Evolutionary conservation across 108 stramenopile genomes (phyloP), one percentile per base, ranked within the genome.

Genomic region (Cyclotella kingstonii): DNA sequence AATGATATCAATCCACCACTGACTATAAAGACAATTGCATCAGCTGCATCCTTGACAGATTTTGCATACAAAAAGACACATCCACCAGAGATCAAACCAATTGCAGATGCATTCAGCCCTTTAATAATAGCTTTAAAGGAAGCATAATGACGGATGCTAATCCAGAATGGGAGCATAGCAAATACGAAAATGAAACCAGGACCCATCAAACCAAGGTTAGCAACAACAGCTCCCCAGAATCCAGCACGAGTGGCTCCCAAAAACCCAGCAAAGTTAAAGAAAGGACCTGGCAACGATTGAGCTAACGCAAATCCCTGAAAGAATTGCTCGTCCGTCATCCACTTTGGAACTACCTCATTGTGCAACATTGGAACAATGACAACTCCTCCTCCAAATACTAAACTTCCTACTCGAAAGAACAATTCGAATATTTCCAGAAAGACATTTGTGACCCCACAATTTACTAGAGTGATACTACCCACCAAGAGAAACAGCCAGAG

Each of bases 381-480:
- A 68, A 90, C 89, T 29, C 96, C 96, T 15, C 96, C 94, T 15
- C 96, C 96, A 81, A 93, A 97, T 49, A 97, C 92, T 54, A 95
- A 81, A 17, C 70, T 76, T 22, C 96, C 96, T 29, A 94, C 84
- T 22, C 94, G 86, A 62, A 81, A 97, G 79, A 94, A 87, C 23
- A 82, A 39, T 59, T 93, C 89, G 51, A 97, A 97, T 21, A 97
- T 89, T 39, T 91, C 83, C 36, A 91, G 59, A 54, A 89, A 93
- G 11, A 60, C 71, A 35, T 88, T 87, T 3, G 78, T 66, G 0
- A 72, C 43, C 17, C 23, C 73, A 2, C 72, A 68, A 26, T 83
- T 62, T 12, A 76, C 81, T 11, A 89, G 46, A 19, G 71, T 41
- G 27, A 92, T 79, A 17, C 66, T 58, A 6, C 72, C 42, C 4